These are phyloP conservation scores for Hapsidospora chrysogenum DNA, from an alignment of 495 filamentous ascomycete species.

Conservation along the genomic window DNA sequence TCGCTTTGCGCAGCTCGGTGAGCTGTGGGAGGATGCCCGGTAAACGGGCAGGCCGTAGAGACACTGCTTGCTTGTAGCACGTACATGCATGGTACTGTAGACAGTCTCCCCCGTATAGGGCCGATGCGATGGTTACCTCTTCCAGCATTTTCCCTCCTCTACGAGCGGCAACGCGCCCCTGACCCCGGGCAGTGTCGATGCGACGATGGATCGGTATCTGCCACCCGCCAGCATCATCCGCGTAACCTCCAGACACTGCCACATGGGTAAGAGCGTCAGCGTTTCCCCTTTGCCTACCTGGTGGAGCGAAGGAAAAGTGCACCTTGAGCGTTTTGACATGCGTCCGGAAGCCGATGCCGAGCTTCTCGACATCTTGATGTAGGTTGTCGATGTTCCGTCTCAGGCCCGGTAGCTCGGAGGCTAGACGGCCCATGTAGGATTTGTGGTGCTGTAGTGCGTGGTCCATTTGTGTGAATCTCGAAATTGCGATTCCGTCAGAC, in stretches of 20 bases:
- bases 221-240: slow-evolving; percentile 10
- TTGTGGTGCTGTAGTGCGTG: slow-evolving; percentile 11
- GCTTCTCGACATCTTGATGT: slow-evolving; percentile 14
- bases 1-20: slow-evolving; percentile 3
- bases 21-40: slow-evolving; percentile 15
- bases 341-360: slow-evolving; percentile 16
- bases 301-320: background rate
- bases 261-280: background rate
- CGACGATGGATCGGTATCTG: slow-evolving; percentile 14
- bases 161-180: slow-evolving; percentile 14
- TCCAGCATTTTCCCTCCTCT: slow-evolving; percentile 16
- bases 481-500: too few species aligned
- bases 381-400: slow-evolving; percentile 14
- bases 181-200: slow-evolving; percentile 17
- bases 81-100: too few species aligned
- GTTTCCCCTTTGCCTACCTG: background rate
- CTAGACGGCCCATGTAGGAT: slow-evolving; percentile 14
- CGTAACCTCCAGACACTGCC: background rate
- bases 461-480: too few species aligned
- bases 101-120: too few species aligned
- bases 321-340: slow-evolving; percentile 25
- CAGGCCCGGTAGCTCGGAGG: slow-evolving; percentile 13
- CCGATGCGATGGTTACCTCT: too few species aligned
- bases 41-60: slow-evolving; percentile 19
- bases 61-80: too few species aligned